These are phyloP conservation scores for Aurinia saxatilis DNA, from an alignment of 345 rosid genomes.

Conservation along the genomic window DNA sequence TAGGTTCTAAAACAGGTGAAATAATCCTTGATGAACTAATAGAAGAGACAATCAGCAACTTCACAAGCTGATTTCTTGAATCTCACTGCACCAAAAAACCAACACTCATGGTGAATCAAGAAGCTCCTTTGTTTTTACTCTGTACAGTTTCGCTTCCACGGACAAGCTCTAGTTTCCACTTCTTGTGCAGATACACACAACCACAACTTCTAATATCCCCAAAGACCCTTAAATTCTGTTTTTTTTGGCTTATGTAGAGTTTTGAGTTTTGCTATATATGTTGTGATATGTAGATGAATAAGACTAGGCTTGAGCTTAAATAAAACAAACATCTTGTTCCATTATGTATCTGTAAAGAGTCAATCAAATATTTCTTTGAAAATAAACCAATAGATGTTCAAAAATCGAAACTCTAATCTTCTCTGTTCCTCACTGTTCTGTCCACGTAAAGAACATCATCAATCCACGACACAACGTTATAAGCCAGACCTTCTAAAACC, in stretches of 20 bases:
- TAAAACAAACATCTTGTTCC: constrained; percentile 9
- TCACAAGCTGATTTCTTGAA: constrained; percentile 1
- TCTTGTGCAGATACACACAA: constrained; percentile 20
- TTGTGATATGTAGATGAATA: no score
- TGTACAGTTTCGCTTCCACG: constrained; percentile 22
- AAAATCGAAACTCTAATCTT: constrained; percentile 18
- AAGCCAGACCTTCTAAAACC: constrained; percentile 84
- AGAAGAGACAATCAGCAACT: constrained; percentile 43
- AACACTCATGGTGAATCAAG: not conserved
- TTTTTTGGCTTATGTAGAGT: constrained; percentile 15
- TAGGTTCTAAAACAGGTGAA: constrained; percentile 46
- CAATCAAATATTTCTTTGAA: not conserved
- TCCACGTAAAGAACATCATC: constrained; percentile 81
- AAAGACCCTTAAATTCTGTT: not conserved
- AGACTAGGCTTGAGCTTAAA: no score
- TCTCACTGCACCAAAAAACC: not conserved
- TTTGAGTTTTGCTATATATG: constrained; percentile 21
- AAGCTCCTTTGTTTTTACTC: constrained; percentile 3
- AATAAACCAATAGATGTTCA: no score
- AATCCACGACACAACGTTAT: constrained; percentile 83
- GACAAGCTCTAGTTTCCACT: constrained; percentile 6
- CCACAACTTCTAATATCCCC: constrained; percentile 11
- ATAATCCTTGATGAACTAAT: constrained; percentile 54
- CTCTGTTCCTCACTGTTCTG: constrained; percentile 43
- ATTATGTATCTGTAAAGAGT: not conserved